These are phyloP conservation scores for Aureobasidium sp. DNA, from an alignment of 2,329 filamentous ascomycete species.

Conservation along the genomic window DNA sequence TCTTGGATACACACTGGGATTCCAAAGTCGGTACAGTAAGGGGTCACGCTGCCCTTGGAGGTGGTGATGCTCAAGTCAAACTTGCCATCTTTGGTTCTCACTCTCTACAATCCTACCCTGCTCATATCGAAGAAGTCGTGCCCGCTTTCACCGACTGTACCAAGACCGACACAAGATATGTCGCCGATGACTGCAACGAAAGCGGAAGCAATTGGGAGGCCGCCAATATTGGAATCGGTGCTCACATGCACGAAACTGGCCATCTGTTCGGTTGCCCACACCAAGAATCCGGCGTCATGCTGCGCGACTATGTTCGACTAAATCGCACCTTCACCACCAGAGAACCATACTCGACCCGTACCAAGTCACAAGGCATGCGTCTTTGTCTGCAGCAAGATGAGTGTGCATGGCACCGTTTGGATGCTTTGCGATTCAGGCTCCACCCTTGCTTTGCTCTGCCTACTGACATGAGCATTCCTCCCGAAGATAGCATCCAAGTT, in stretches of 20 bases:
- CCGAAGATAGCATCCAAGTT: slow-evolving; percentile 73
- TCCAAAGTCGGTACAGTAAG: slow-evolving; percentile 59
- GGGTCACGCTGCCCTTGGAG: slow-evolving; percentile 80
- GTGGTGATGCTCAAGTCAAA: slow-evolving; percentile 63
- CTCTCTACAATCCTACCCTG: slow-evolving; percentile 82
- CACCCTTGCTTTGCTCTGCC: slow-evolving; percentile 87
- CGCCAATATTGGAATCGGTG: slow-evolving; percentile 89
- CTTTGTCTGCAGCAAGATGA: slow-evolving; percentile 71
- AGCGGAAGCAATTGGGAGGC: slow-evolving; percentile 90
- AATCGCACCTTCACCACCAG: slow-evolving; percentile 76
- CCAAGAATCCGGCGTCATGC: slow-evolving; percentile 87
- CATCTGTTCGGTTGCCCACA: slow-evolving; percentile 87
- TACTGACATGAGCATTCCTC: slow-evolving; percentile 54
- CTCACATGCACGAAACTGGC: slow-evolving; percentile 84
- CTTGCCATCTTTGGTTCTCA: slow-evolving; percentile 91
- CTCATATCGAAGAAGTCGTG: slow-evolving; percentile 81
- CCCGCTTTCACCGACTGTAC: slow-evolving; percentile 87
- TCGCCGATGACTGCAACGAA: slow-evolving; percentile 82
- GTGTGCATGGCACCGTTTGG: slow-evolving; percentile 84
- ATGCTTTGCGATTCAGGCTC: slow-evolving; percentile 78
- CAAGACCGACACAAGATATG: slow-evolving; percentile 68
- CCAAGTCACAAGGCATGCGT: slow-evolving; percentile 69
- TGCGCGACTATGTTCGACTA: slow-evolving; percentile 75
- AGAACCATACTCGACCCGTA: slow-evolving; percentile 81
- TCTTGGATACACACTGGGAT: slow-evolving; percentile 89